Evolutionary conservation across 306 rosid species (phyloP).

Genomic region (Quercus aquifolioides): DNA sequence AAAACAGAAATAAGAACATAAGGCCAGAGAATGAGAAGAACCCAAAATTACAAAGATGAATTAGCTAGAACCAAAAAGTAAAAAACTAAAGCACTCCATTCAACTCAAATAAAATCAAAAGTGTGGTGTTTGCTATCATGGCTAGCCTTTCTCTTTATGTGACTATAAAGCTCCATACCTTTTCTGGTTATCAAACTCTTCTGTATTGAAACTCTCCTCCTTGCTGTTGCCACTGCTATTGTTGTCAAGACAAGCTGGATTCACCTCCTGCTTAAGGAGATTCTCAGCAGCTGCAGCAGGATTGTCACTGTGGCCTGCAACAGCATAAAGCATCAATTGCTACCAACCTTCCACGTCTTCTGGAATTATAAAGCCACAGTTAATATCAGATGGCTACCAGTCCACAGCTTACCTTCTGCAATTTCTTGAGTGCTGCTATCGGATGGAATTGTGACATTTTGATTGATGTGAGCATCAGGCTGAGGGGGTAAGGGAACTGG

Average conservation of each 20-base stretch:
- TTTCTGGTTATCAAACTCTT: constrained; percentile 33
- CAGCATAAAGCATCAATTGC: constrained; percentile 8
- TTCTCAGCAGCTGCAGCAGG: constrained; percentile 32
- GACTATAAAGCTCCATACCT: constrained; percentile 37
- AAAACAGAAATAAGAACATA: background rate
- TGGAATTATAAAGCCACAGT: background rate
- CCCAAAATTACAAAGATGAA: background rate
- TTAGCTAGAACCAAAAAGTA: background rate
- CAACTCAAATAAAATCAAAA: background rate
- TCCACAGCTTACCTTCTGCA: constrained; percentile 48
- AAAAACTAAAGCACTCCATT: background rate
- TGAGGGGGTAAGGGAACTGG: constrained; percentile 44
- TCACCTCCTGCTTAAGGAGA: constrained; percentile 42
- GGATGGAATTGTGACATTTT: constrained; percentile 38
- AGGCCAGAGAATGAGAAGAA: constrained; percentile 14
- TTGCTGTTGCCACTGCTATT: constrained; percentile 21
- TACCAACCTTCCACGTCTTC: background rate
- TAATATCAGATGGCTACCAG: background rate
- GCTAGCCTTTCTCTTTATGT: background rate
- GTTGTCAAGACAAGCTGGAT: constrained; percentile 24
- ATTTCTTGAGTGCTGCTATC: constrained; percentile 53
- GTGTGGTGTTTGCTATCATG: background rate
- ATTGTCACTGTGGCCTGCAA: constrained; percentile 46
- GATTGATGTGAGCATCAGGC: constrained; percentile 42
- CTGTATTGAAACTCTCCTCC: constrained; percentile 31